Percentiles rank a stretch among this genome's conserved stretches.
These are phyloP conservation scores for Neospora caninum DNA, from an alignment of 169 alveolate species.

Conservation along the genomic window DNA sequence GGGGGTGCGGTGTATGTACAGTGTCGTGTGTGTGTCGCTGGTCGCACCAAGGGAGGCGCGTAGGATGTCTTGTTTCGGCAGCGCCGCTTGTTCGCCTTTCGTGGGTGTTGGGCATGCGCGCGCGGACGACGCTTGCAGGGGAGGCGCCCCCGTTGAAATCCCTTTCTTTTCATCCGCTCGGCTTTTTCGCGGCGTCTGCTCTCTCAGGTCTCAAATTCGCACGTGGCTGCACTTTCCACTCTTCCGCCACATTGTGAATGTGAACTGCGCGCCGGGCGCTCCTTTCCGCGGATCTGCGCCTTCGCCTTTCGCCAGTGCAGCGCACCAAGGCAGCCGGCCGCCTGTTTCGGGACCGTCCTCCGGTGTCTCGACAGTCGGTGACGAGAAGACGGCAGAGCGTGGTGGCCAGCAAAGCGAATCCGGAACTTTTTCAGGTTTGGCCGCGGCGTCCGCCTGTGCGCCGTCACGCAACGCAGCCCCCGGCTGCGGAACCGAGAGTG, in stretches of 20 bases:
- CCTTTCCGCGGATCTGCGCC: neutral
- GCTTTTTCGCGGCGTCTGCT: neutral
- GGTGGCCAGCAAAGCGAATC: too few relatives aligned
- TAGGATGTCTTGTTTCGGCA: neutral
- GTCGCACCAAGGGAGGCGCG: too few relatives aligned
- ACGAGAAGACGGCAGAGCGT: too few relatives aligned
- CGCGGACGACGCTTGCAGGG: neutral
- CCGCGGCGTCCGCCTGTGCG: too few relatives aligned
- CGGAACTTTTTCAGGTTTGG: too few relatives aligned
- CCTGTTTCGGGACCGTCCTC: too few relatives aligned
- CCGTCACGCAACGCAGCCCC: too few relatives aligned
- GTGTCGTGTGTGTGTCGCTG: too few relatives aligned
- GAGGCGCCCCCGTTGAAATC: neutral
- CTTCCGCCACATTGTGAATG: conserved; percentile 18
- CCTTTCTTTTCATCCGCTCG: neutral
- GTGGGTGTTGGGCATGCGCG: neutral
- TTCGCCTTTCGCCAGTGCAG: neutral
- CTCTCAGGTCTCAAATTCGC: conserved; percentile 8
- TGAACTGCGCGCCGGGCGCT: neutral
- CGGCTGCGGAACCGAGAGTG: too few relatives aligned
- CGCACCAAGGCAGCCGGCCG: too few relatives aligned
- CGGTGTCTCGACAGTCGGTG: too few relatives aligned
- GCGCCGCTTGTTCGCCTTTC: neutral
- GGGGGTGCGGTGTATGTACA: too few relatives aligned
- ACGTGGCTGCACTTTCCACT: conserved; percentile 5